These are phyloP conservation scores for Fusarium torulosum DNA, from an alignment of 2,329 filamentous ascomycete species.

Conservation along the genomic window DNA sequence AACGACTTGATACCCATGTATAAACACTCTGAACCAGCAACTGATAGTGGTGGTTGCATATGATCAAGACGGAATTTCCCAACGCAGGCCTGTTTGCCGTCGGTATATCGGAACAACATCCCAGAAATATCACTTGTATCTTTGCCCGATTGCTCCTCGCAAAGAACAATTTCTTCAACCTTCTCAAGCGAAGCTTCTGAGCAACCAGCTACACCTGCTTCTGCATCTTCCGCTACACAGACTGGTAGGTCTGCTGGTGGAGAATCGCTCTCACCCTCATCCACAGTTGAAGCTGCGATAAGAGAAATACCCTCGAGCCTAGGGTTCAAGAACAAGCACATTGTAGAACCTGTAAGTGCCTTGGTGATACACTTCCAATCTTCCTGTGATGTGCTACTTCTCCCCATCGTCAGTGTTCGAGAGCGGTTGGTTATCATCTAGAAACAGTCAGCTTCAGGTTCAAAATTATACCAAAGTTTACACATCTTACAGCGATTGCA, in stretches of 20 bases:
- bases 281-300: slow-evolving; percentile 11
- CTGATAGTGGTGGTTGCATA: neutral
- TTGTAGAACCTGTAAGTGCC: neutral
- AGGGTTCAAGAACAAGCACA: slow-evolving; percentile 4
- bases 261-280: neutral
- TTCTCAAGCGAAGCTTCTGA: neutral
- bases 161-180: neutral
- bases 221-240: neutral
- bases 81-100: slow-evolving; percentile 10
- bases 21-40: neutral
- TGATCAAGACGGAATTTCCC: slow-evolving; percentile 18
- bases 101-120: slow-evolving; percentile 1
- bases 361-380: slow-evolving; percentile 26
- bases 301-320: slow-evolving; percentile 8
- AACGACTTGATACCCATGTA: neutral
- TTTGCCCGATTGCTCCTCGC: neutral
- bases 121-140: neutral
- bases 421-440: slow-evolving; percentile 28
- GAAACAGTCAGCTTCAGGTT: slow-evolving; percentile 10
- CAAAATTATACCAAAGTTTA: too few species aligned
- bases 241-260: neutral
- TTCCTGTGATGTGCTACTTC: neutral
- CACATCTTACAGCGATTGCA: slow-evolving; percentile 16
- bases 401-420: slow-evolving; percentile 7
- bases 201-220: neutral